phyloP scores from a whole-genome alignment of 106 monocot species.

The Allium cepa region DNA sequence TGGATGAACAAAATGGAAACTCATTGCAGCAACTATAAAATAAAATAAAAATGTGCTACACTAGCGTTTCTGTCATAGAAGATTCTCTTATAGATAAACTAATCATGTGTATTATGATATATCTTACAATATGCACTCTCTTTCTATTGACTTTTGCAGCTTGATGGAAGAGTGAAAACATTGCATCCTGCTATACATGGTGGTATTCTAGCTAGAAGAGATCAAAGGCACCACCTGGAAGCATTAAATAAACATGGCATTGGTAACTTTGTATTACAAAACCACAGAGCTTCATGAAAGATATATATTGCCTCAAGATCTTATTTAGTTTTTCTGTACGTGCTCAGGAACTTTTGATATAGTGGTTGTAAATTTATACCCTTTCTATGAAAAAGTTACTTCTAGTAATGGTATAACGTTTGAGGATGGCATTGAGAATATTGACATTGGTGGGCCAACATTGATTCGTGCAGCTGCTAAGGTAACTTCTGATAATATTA shows the following conservation, averaged over 20 bases:
- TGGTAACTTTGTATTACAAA: conserved; percentile 24
- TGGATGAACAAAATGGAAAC: no score
- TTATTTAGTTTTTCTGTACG: neutral
- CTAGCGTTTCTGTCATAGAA: no score
- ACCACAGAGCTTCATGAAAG: no score
- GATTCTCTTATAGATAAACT: no score
- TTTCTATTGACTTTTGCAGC: conserved; percentile 2
- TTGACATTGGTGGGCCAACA: conserved; percentile 93
- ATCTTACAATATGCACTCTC: neutral
- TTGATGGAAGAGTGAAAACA: conserved; percentile 97
- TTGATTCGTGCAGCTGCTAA: conserved; percentile 94
- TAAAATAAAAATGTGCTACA: no score
- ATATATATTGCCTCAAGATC: no score
- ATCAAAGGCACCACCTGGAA: conserved; percentile 66
- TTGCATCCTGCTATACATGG: conserved; percentile 92
- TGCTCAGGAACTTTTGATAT: conserved; percentile 83
- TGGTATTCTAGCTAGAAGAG: conserved; percentile 95
- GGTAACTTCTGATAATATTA: conserved; percentile 22
- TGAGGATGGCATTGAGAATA: conserved; percentile 94
- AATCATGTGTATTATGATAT: neutral
- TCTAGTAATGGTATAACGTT: conserved; percentile 56
- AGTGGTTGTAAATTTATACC: conserved; percentile 93
- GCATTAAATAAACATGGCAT: conserved; percentile 67
- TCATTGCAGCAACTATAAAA: no score
- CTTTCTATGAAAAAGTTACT: conserved; percentile 81